Percentiles rank a stretch among this genome's conserved stretches.
Conservation (phyloP, 2,329 filamentous ascomycete genomes). For the Dichotomopilus funicola region DNA sequence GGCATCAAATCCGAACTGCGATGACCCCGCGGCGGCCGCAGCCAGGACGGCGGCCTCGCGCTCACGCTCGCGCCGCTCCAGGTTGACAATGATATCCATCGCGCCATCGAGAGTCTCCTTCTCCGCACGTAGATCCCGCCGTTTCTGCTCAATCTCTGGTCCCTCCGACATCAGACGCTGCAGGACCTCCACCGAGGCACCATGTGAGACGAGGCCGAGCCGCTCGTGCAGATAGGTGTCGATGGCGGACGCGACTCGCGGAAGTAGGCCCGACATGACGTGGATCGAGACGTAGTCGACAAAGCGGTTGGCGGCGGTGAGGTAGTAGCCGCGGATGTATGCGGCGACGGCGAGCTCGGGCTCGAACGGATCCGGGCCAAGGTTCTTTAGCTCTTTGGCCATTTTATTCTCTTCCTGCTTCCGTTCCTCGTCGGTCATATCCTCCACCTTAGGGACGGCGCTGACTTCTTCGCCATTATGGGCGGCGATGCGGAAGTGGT, state of each 20-base stretch:
- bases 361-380: constrained; percentile 53
- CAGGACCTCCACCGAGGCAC: constrained; percentile 16
- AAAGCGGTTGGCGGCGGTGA: constrained; percentile 58
- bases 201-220: constrained; percentile 34
- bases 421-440: constrained; percentile 44
- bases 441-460: constrained; percentile 35
- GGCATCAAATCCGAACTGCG: constrained; percentile 8
- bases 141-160: constrained; percentile 18
- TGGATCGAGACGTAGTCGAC: constrained; percentile 48
- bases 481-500: constrained; percentile 42
- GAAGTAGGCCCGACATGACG: constrained; percentile 44
- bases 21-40: not conserved
- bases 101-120: constrained; percentile 20
- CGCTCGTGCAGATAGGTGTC: constrained; percentile 38
- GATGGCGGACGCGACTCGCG: constrained; percentile 36
- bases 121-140: constrained; percentile 18
- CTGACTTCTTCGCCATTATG: constrained; percentile 29
- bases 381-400: constrained; percentile 36
- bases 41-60: constrained; percentile 1
- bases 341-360: constrained; percentile 57
- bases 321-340: constrained; percentile 62
- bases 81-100: constrained; percentile 26
- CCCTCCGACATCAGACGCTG: constrained; percentile 22
- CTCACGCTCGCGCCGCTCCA: constrained; percentile 17
- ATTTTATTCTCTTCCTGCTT: constrained; percentile 38